Conservation (phyloP, 371 early-diverging fungal genomes). For the Rhizopus sp. region DNA sequence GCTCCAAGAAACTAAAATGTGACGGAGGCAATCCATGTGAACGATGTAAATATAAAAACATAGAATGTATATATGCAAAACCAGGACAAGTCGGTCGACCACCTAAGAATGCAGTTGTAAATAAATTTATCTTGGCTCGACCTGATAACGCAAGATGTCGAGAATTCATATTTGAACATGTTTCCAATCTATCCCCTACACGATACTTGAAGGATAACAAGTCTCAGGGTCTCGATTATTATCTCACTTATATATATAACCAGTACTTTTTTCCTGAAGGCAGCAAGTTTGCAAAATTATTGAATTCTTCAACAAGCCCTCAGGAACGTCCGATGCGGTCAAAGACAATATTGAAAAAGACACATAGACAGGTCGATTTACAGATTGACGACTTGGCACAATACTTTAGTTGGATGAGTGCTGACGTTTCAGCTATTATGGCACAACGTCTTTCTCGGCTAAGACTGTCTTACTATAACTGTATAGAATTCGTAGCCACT, state of each 20-base stretch:
- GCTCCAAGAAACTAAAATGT: slow-evolving; percentile 30
- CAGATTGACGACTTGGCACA: slow-evolving; percentile 18
- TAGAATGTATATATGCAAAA: slow-evolving; percentile 22
- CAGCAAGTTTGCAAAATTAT: too few species aligned
- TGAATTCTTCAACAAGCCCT: too few species aligned
- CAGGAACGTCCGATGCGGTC: background rate
- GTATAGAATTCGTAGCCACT: slow-evolving; percentile 4
- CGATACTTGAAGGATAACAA: slow-evolving; percentile 14
- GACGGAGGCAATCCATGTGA: slow-evolving; percentile 30
- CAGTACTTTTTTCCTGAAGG: background rate
- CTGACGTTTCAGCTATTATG: slow-evolving; percentile 19
- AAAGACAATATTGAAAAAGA: background rate
- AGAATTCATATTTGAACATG: slow-evolving; percentile 29
- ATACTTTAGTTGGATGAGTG: slow-evolving; percentile 22
- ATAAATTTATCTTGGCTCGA: slow-evolving; percentile 25
- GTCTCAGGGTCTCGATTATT: slow-evolving; percentile 1
- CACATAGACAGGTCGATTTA: background rate
- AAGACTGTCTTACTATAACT: slow-evolving; percentile 10
- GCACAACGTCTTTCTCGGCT: slow-evolving; percentile 13
- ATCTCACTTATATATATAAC: slow-evolving; percentile 13
- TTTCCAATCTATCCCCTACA: slow-evolving; percentile 2
- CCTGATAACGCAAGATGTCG: slow-evolving; percentile 1
- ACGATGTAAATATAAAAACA: slow-evolving; percentile 17
- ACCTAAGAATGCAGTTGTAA: slow-evolving; percentile 37
- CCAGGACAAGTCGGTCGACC: slow-evolving; percentile 33